A percentile compares a stretch with the other conserved stretches of the same genome.
Conservation (phyloP, 129 eudicot genomes). For the Scalesia atractyloides region DNA sequence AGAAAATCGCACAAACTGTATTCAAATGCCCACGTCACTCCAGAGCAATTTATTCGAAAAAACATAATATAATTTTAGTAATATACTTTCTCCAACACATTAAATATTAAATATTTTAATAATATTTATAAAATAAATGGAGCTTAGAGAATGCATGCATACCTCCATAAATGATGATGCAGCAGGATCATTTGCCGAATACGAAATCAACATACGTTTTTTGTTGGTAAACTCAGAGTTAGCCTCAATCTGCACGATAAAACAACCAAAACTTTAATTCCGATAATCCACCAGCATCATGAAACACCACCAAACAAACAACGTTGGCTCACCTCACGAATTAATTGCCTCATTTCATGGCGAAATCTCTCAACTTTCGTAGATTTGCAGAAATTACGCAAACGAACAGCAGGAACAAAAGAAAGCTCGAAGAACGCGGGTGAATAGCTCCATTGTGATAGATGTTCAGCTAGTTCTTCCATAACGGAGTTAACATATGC, state of each 20-base stretch:
- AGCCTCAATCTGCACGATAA: slow-evolving; percentile 67
- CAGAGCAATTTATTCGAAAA: neutral
- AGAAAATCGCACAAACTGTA: neutral
- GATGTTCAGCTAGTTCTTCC: slow-evolving; percentile 89
- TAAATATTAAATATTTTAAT: no score
- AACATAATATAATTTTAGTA: neutral
- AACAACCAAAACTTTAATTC: slow-evolving; percentile 22
- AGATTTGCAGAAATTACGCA: slow-evolving; percentile 79
- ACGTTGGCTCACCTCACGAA: slow-evolving; percentile 60
- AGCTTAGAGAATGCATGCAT: slow-evolving; percentile 25
- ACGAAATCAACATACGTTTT: slow-evolving; percentile 53
- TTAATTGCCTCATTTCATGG: slow-evolving; percentile 66
- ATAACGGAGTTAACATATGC: slow-evolving; percentile 73
- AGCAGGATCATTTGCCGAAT: slow-evolving; percentile 80
- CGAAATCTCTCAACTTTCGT: slow-evolving; percentile 94
- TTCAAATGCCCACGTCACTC: neutral
- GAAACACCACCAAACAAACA: slow-evolving; percentile 7
- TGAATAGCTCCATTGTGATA: slow-evolving; percentile 97
- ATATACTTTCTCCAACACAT: neutral
- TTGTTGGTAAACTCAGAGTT: slow-evolving; percentile 74
- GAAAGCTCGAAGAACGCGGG: slow-evolving; percentile 89
- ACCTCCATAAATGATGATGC: slow-evolving; percentile 82
- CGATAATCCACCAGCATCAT: slow-evolving; percentile 1
- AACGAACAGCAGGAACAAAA: slow-evolving; percentile 73
- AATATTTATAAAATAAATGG: no score